A percentile compares a stretch with the other conserved stretches of the same genome.
Conservation (phyloP, 2,329 filamentous ascomycete genomes). For the Paramyrothecium roridum region DNA sequence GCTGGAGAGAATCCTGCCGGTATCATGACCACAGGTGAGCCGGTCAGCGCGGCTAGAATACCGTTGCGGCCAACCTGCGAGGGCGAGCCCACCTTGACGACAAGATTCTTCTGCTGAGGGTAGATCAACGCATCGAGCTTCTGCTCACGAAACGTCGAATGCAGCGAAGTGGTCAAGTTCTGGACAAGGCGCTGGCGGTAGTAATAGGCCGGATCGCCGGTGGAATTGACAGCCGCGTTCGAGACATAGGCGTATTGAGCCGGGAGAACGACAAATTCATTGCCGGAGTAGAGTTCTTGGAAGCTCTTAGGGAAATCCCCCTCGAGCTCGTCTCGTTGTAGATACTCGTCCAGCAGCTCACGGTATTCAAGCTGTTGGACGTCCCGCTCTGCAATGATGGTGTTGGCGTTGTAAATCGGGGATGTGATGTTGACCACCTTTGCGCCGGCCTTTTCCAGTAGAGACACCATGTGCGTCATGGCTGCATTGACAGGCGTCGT, state of each 20-base stretch:
- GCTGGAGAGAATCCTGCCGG: conserved; percentile 3
- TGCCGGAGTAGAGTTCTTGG: conserved; percentile 43
- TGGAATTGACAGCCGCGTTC: conserved; percentile 47
- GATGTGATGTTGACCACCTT: conserved; percentile 47
- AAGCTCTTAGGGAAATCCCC: conserved; percentile 43
- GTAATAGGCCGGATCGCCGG: conserved; percentile 18
- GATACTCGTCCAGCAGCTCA: conserved; percentile 52
- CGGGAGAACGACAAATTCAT: conserved; percentile 58
- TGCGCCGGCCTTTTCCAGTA: conserved; percentile 43
- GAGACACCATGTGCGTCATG: conserved; percentile 44
- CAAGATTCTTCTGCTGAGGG: conserved; percentile 6
- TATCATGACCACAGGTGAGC: conserved; percentile 5
- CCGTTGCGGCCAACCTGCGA: conserved; percentile 6
- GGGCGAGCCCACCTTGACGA: conserved; percentile 4
- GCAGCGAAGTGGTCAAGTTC: background rate
- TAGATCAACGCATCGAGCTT: conserved; percentile 6
- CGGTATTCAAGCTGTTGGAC: conserved; percentile 61
- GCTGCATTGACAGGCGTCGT: conserved; percentile 54
- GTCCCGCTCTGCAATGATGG: conserved; percentile 46
- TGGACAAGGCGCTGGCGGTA: background rate
- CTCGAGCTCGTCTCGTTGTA: conserved; percentile 38
- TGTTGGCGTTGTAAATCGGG: conserved; percentile 47
- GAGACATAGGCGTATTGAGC: conserved; percentile 53
- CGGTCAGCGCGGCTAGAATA: conserved; percentile 5
- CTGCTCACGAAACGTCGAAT: conserved; percentile 1